Percentiles rank a stretch among this genome's conserved stretches.
phyloP scores from a whole-genome alignment of 164 flowering plant species.

The Dillenia suffruticosa region DNA sequence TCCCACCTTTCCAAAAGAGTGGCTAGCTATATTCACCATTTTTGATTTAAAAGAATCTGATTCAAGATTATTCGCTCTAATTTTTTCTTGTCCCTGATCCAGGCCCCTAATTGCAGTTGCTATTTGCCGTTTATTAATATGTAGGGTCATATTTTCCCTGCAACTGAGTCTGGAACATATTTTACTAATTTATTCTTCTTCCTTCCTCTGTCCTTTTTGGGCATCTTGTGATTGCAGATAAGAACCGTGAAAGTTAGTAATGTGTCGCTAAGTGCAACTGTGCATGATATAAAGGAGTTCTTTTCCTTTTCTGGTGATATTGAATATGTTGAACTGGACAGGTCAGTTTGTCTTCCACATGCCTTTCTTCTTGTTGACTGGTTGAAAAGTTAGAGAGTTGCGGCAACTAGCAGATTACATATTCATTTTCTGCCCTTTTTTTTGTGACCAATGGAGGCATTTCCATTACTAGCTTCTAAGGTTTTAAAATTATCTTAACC shows the following conservation, averaged over 20 bases:
- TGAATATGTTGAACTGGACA: slow-evolving; percentile 57
- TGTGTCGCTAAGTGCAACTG: slow-evolving; percentile 69
- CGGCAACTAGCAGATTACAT: no score
- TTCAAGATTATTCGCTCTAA: no score
- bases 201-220: neutral
- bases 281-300: slow-evolving; percentile 71
- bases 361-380: neutral
- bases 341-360: slow-evolving; percentile 24
- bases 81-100: neutral
- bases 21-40: no score
- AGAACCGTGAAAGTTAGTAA: slow-evolving; percentile 69
- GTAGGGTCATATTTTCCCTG: neutral
- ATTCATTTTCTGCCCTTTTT: neutral
- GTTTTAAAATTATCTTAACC: neutral
- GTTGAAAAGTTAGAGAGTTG: no score
- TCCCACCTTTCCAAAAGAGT: no score
- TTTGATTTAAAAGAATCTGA: no score
- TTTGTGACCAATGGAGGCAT: neutral
- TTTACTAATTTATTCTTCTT: neutral
- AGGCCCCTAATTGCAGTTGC: no score
- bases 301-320: slow-evolving; percentile 85
- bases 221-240: slow-evolving; percentile 30
- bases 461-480: neutral
- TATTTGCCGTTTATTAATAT: neutral
- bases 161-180: neutral